Percentiles rank a stretch among this genome's conserved stretches.
Evolutionary conservation across 179 eudicot species (phyloP).

Genomic region (Actinidia chinensis): DNA sequence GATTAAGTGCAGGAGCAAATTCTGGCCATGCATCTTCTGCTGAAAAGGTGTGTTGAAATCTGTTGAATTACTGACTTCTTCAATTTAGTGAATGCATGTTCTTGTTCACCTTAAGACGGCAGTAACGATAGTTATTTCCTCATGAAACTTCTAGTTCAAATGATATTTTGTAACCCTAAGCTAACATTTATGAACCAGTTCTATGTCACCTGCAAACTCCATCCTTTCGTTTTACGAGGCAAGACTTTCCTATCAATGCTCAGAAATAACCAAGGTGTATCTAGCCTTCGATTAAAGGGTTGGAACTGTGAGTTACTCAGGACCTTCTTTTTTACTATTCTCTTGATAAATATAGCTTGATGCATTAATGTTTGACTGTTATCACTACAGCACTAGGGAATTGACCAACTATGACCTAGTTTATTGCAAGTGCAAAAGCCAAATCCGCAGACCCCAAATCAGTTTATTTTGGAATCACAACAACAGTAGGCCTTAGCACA

Average conservation of each 20-base stretch:
- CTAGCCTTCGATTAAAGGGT: constrained; percentile 80
- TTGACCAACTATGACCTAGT: constrained; percentile 69
- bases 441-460: constrained; percentile 63
- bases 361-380: constrained; percentile 9
- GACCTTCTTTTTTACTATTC: constrained; percentile 13
- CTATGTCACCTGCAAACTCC: background rate
- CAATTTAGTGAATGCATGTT: background rate
- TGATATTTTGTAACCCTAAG: background rate
- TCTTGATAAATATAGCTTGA: background rate
- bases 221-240: too few relatives aligned
- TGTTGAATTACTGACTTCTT: background rate
- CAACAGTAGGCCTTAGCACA: constrained; percentile 82
- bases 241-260: too few relatives aligned
- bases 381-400: constrained; percentile 38
- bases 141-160: background rate
- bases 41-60: constrained; percentile 62
- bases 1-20: constrained; percentile 83
- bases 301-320: constrained; percentile 75
- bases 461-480: constrained; percentile 76
- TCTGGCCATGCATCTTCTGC: constrained; percentile 91
- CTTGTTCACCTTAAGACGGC: background rate
- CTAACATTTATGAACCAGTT: background rate
- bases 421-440: constrained; percentile 75
- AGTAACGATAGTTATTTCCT: background rate
- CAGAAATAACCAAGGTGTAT: constrained; percentile 60